Conservation (phyloP, 1,139 yeast genomes). For the Kodamaea arcana region DNA sequence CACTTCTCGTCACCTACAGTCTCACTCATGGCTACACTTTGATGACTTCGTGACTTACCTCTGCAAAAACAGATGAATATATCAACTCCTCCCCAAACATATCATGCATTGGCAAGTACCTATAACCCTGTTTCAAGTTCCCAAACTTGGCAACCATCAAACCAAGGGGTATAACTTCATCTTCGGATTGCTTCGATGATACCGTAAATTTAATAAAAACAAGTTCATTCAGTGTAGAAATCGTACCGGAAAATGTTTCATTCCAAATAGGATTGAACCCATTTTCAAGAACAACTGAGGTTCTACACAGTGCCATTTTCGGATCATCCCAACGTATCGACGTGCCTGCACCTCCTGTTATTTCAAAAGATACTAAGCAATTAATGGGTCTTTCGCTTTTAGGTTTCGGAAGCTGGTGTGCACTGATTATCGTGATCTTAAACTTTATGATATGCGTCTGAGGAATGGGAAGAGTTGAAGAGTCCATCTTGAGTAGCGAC, state of each 20-base stretch:
- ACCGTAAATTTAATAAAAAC: slow-evolving; percentile 33
- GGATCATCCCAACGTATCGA: slow-evolving; percentile 18
- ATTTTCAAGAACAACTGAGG: slow-evolving; percentile 47
- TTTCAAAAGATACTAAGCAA: slow-evolving; percentile 57
- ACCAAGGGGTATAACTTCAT: slow-evolving; percentile 47
- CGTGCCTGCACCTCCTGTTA: slow-evolving; percentile 38
- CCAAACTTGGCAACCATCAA: slow-evolving; percentile 50
- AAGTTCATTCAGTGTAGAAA: slow-evolving; percentile 41
- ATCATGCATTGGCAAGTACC: slow-evolving; percentile 76
- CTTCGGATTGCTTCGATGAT: slow-evolving; percentile 18
- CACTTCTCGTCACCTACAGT: too few relatives aligned
- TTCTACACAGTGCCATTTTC: slow-evolving; percentile 16
- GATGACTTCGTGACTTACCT: too few relatives aligned
- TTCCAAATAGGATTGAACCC: slow-evolving; percentile 91
- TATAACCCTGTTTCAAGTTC: slow-evolving; percentile 66
- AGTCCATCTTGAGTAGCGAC: slow-evolving; percentile 1
- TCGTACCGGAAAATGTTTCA: slow-evolving; percentile 41
- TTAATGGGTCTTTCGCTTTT: slow-evolving; percentile 43
- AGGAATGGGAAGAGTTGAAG: background rate
- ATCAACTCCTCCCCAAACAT: slow-evolving; percentile 75
- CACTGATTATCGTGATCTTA: slow-evolving; percentile 62
- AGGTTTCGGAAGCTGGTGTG: slow-evolving; percentile 78
- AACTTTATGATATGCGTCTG: slow-evolving; percentile 12
- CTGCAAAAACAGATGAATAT: slow-evolving; percentile 55
- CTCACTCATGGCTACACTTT: too few relatives aligned